phyloP scores from a whole-genome alignment of 352 stramenopile genomes.

The Phytophthora kernoviae region DNA sequence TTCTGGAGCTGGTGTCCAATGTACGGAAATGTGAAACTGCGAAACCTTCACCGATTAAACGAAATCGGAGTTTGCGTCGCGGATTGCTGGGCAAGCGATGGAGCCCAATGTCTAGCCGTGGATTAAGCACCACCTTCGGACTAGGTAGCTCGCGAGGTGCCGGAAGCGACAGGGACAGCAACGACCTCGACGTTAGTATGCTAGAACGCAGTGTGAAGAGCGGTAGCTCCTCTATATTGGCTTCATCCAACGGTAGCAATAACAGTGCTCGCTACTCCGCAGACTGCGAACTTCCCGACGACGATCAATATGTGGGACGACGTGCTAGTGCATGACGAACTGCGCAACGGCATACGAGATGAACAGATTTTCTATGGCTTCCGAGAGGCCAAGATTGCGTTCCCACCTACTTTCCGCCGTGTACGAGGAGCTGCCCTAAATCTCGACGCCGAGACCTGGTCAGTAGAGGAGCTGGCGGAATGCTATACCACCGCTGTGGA shows the following conservation, averaged over 20 bases:
- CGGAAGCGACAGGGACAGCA: constrained; percentile 31
- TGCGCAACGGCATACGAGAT: constrained; percentile 58
- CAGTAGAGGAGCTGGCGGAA: constrained; percentile 23
- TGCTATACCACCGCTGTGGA: constrained; percentile 69
- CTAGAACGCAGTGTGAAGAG: constrained; percentile 42
- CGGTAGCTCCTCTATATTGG: constrained; percentile 15
- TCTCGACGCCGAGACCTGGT: constrained; percentile 25
- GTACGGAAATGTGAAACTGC: constrained; percentile 44
- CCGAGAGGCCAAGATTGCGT: constrained; percentile 72
- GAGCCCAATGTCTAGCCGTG: constrained; percentile 31
- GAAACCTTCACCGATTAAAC: constrained; percentile 23
- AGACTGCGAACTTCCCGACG: constrained; percentile 45
- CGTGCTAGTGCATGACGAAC: constrained; percentile 73
- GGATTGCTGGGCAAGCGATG: constrained; percentile 36
- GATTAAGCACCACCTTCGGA: constrained; percentile 32
- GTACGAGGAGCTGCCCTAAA: constrained; percentile 48
- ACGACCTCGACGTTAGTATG: constrained; percentile 45
- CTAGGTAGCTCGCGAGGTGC: constrained; percentile 27
- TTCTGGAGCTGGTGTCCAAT: constrained; percentile 66
- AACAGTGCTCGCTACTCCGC: constrained; percentile 35
- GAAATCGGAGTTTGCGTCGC: constrained; percentile 30
- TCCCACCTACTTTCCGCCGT: constrained; percentile 79
- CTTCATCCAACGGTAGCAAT: constrained; percentile 35
- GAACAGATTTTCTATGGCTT: constrained; percentile 80
- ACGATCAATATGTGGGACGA: constrained; percentile 65